These are phyloP conservation scores for Capsella bursapastoris DNA, from an alignment of 345 rosid species.

Conservation along the genomic window DNA sequence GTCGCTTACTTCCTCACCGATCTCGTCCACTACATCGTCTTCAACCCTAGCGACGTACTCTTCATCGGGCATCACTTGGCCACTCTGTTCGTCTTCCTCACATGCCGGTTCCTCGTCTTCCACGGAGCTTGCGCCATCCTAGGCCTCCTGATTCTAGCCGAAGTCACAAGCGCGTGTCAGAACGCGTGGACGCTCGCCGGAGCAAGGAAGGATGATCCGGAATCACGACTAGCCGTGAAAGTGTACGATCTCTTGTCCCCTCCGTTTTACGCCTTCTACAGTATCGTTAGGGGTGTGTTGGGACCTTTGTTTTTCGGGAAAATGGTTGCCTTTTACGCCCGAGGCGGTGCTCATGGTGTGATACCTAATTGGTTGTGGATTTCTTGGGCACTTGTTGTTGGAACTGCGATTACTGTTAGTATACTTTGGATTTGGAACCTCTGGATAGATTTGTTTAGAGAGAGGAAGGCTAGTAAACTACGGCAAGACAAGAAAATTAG, in stretches of 20 bases:
- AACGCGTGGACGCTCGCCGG: constrained; percentile 86
- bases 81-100: constrained; percentile 82
- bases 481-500: constrained; percentile 55
- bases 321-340: constrained; percentile 60
- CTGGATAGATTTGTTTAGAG: constrained; percentile 72
- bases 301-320: constrained; percentile 69
- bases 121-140: constrained; percentile 84
- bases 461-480: constrained; percentile 47
- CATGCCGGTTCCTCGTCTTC: constrained; percentile 69
- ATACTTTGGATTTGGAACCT: constrained; percentile 80
- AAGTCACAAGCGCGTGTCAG: constrained; percentile 89
- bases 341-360: constrained; percentile 58
- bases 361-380: constrained; percentile 89
- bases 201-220: constrained; percentile 57
- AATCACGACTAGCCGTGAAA: constrained; percentile 52
- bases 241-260: constrained; percentile 64
- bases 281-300: constrained; percentile 65
- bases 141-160: constrained; percentile 71
- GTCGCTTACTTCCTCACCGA: constrained; percentile 80
- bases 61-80: constrained; percentile 92
- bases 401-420: constrained; percentile 71
- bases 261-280: constrained; percentile 75
- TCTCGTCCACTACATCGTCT: constrained; percentile 77
- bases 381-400: constrained; percentile 80
- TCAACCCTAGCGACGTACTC: constrained; percentile 74